Evolutionary conservation across 176 grass and related monocot genomes (phyloP).

Genomic region (Pontederia crassipes): DNA sequence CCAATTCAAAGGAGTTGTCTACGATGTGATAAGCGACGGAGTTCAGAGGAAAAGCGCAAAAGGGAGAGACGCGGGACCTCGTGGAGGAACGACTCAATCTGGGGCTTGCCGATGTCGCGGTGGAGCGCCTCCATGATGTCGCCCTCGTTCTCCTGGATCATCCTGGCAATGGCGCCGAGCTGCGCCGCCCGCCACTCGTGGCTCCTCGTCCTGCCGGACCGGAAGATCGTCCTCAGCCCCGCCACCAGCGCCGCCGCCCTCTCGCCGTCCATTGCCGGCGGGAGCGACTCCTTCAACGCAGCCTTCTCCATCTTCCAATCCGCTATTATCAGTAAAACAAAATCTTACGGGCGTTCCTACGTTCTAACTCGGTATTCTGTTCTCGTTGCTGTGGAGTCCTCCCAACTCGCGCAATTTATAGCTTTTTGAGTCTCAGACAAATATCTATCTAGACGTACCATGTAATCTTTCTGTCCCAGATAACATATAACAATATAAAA

Average conservation of each 20-base stretch:
- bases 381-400: no score
- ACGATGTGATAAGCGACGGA: background rate
- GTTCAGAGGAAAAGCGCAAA: background rate
- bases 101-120: conserved; percentile 70
- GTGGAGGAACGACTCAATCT: conserved; percentile 60
- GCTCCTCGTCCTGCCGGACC: conserved; percentile 41
- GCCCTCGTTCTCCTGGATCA: conserved; percentile 65
- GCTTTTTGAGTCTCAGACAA: no score
- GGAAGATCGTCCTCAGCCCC: conserved; percentile 40
- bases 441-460: no score
- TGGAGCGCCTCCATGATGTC: conserved; percentile 57
- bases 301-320: background rate
- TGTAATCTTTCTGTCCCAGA: background rate
- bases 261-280: background rate
- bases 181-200: conserved; percentile 70
- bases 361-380: background rate
- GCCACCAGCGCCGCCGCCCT: conserved; percentile 26
- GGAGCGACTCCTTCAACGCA: background rate
- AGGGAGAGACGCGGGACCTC: conserved; percentile 31
- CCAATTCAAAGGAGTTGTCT: no score
- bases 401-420: no score
- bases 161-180: conserved; percentile 31
- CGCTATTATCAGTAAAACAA: background rate
- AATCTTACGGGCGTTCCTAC: background rate
- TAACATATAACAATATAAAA: background rate